Evolutionary conservation across 441 rosid species (phyloP).

Genomic region (Cnidoscolus chayamansa): DNA sequence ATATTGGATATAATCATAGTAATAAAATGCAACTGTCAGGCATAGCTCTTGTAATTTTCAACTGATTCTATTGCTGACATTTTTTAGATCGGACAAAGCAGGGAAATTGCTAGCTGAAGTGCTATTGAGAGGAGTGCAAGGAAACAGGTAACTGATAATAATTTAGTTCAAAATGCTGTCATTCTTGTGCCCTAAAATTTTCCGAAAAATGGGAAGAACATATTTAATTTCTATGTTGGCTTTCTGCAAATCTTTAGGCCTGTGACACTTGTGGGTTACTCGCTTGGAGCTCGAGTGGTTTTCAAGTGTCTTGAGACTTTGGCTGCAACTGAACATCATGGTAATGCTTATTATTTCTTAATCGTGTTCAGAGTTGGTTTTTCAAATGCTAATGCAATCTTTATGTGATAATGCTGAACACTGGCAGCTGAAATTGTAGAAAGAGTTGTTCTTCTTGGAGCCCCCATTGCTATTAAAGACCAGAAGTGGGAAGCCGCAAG

Average conservation of each 20-base stretch:
- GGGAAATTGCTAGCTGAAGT: conserved; percentile 87
- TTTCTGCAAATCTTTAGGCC: conserved; percentile 52
- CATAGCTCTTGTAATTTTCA: neutral
- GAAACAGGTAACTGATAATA: conserved; percentile 57
- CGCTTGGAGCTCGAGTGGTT: conserved; percentile 86
- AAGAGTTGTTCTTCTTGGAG: conserved; percentile 94
- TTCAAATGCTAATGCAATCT: conserved; percentile 9
- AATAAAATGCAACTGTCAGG: neutral
- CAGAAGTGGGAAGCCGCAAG: conserved; percentile 82
- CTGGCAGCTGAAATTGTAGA: conserved; percentile 78
- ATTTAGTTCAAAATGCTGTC: conserved; percentile 1
- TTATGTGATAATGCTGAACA: conserved; percentile 23
- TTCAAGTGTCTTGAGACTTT: conserved; percentile 76
- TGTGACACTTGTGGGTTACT: conserved; percentile 82
- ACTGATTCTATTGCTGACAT: conserved; percentile 18
- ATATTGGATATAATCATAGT: neutral
- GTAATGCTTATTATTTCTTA: conserved; percentile 30
- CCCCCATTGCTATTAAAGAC: conserved; percentile 71
- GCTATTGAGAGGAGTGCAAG: conserved; percentile 75
- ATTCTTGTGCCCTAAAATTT: conserved; percentile 2
- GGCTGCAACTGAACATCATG: conserved; percentile 65
- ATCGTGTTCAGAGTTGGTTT: neutral
- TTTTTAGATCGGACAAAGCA: conserved; percentile 75
- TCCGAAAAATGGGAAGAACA: neutral
- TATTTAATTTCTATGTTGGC: conserved; percentile 12